phyloP scores from a whole-genome alignment of 495 filamentous ascomycete species.

The Neurospora sp. region DNA sequence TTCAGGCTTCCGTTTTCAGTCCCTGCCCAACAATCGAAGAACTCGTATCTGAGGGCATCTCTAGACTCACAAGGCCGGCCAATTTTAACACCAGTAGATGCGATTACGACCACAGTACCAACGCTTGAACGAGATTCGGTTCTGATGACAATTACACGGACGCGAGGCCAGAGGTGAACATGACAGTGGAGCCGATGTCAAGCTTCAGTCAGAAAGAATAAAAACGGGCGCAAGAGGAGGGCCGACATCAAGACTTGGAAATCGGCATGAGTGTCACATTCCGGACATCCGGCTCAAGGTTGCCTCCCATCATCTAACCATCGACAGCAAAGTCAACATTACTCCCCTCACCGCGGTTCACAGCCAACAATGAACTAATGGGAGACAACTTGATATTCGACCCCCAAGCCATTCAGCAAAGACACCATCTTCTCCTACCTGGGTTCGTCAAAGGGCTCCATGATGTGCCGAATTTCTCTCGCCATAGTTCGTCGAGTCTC shows the following conservation, averaged over 20 bases:
- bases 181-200: neutral
- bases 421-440: neutral
- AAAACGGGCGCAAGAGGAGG: neutral
- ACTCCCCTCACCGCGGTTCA: neutral
- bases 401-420: neutral
- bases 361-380: neutral
- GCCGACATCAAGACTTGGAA: neutral
- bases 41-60: too few species aligned
- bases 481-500: neutral
- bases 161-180: neutral
- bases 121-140: too few species aligned
- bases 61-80: too few species aligned
- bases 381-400: too few species aligned
- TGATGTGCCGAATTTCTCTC: neutral
- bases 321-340: neutral
- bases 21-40: neutral
- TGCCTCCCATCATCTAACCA: neutral
- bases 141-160: neutral
- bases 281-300: neutral
- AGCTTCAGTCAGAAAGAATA: too few species aligned
- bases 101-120: too few species aligned
- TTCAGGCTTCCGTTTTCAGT: neutral
- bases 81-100: too few species aligned
- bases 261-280: neutral
- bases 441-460: neutral